Evolutionary conservation across 805 yeast species (phyloP), one percentile per base, ranked within the genome.

Genomic region (Candida maesae): DNA sequence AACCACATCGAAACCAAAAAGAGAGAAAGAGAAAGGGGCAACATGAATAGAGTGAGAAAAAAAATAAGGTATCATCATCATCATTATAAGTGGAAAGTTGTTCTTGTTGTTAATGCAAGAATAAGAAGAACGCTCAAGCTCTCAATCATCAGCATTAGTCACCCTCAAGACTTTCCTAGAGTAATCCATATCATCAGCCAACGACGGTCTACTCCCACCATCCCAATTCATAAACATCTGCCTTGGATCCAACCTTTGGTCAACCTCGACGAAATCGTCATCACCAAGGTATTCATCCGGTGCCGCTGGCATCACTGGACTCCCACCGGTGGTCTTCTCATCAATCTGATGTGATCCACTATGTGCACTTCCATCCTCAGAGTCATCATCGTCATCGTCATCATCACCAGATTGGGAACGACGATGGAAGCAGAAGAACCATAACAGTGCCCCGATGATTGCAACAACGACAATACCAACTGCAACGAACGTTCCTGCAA

Each of bases 401-500:
- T 44, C 40, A 7, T 51, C 52, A 6, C 36, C 37, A 2, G 50
- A 50, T 14, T 44, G 43, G 6, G 42, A 42, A n/a, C 33, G 33
- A 50, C 33, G 33, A 50, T 35, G 44, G 40, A 64, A 63, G 41
- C 49, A 73, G 58, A 66, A 76, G 60, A 60, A 72, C 52, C 61
- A 73, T 11, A 76, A 30, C 2, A 81, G 45, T 1, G 68, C 64
- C 0, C 64, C 58, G 1, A 81, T 36, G 1, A 79, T 35, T 0
- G 70, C 76, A 0, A 74, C 49, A 0, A 64, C 74, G 3, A 81
- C 81, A 4, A 85, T 47, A 1, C 88, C 93, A 15, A 85, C 93
- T 0, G 76, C 89, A 2, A 81, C 74, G 60, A 84, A 84, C 0
- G 84, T 80, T 2, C 93, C 95, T 0, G 90, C 93, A 1, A 85